phyloP scores from a whole-genome alignment of 2,329 filamentous ascomycete genomes.

The Ceratocystis cubensis region DNA sequence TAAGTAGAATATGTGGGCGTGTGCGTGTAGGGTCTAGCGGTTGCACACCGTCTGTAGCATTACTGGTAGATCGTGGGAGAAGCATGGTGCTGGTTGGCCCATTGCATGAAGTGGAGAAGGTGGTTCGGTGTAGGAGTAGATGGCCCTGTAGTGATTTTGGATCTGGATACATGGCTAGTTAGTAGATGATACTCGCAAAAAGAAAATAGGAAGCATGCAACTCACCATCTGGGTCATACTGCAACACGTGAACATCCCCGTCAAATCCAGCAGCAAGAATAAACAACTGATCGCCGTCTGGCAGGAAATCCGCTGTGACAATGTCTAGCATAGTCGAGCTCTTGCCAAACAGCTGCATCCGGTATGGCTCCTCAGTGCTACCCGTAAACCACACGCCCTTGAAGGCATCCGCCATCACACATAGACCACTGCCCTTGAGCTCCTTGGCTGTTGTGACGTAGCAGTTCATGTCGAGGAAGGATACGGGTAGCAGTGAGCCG shows the following conservation, averaged over 20 bases:
- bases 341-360: conserved; percentile 86
- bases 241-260: conserved; percentile 73
- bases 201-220: conserved; percentile 23
- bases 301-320: conserved; percentile 73
- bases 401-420: conserved; percentile 75
- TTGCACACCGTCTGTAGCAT: conserved; percentile 22
- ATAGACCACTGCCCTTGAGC: conserved; percentile 70
- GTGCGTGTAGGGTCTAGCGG: conserved; percentile 24
- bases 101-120: conserved; percentile 75
- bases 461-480: conserved; percentile 95
- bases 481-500: conserved; percentile 78
- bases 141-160: conserved; percentile 86
- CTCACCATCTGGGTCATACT: conserved; percentile 90
- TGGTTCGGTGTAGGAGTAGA: conserved; percentile 71
- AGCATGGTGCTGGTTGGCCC: conserved; percentile 62
- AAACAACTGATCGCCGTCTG: conserved; percentile 68
- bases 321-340: conserved; percentile 66
- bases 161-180: conserved; percentile 40
- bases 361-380: conserved; percentile 94
- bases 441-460: conserved; percentile 80
- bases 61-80: conserved; percentile 46
- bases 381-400: conserved; percentile 95
- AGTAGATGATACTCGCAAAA: conserved; percentile 4
- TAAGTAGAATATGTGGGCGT: conserved; percentile 43
- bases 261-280: conserved; percentile 75